phyloP scores from a whole-genome alignment of 352 stramenopile genomes.

The Phytophthora crassamura region DNA sequence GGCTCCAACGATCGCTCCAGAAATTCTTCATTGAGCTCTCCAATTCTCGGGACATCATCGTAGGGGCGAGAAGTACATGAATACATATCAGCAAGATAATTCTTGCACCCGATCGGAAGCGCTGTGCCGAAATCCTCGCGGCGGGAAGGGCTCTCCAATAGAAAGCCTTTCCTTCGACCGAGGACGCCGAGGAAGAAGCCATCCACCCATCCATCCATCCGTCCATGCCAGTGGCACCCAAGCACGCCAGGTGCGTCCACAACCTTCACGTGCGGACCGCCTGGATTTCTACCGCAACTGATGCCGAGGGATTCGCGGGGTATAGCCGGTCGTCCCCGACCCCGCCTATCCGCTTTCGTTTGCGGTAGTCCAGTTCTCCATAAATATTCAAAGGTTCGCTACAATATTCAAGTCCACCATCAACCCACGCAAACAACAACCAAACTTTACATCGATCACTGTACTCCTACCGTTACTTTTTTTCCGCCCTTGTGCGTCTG shows the following conservation, averaged over 20 bases:
- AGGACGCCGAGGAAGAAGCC: neutral
- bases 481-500: conserved; percentile 18
- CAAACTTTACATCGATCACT: neutral
- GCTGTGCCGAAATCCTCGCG: neutral
- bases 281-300: conserved; percentile 38
- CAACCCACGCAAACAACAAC: too few relatives aligned
- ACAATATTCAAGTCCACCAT: too few relatives aligned
- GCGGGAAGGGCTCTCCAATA: too few relatives aligned
- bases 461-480: neutral
- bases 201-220: neutral
- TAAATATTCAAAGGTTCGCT: too few relatives aligned
- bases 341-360: neutral
- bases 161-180: conserved; percentile 9
- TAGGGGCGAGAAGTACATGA: too few relatives aligned
- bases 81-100: too few relatives aligned
- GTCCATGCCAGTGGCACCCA: too few relatives aligned
- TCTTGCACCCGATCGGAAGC: conserved; percentile 24
- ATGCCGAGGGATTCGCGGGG: conserved; percentile 5
- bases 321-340: conserved; percentile 5
- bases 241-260: too few relatives aligned
- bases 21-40: neutral
- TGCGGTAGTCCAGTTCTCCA: too few relatives aligned
- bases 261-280: conserved; percentile 20
- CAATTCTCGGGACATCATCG: neutral
- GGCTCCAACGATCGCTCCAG: conserved; percentile 18